phyloP scores from a whole-genome alignment of 371 early-diverging fungal genomes.

The Zancudomyces culisetae region DNA sequence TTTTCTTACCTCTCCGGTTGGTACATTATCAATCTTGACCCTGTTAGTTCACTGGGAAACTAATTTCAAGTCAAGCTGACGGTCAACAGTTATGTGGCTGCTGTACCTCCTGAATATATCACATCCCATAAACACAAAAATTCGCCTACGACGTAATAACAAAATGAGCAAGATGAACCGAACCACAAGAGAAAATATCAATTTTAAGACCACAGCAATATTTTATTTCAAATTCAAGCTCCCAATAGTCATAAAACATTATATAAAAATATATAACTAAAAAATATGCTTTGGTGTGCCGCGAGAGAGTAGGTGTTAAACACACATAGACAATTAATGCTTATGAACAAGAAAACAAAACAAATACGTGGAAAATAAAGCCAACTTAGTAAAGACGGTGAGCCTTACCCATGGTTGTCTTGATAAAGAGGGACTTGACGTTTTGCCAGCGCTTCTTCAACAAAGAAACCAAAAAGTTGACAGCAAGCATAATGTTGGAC shows the following conservation, averaged over 20 bases:
- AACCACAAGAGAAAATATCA: too few species aligned
- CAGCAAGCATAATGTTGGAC: conserved; percentile 92
- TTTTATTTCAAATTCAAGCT: not conserved
- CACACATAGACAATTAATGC: too few species aligned
- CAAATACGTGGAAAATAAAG: not conserved
- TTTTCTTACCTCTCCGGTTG: too few species aligned
- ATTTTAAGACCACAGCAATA: not conserved
- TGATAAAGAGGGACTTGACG: conserved; percentile 96
- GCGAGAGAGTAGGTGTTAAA: not conserved
- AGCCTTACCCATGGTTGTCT: conserved; percentile 95
- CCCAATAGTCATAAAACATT: not conserved
- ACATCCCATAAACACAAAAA: too few species aligned
- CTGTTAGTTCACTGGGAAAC: too few species aligned
- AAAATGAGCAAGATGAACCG: too few species aligned
- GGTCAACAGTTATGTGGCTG: too few species aligned
- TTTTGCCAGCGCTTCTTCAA: conserved; percentile 99
- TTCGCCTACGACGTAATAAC: too few species aligned
- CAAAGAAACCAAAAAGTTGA: conserved; percentile 94
- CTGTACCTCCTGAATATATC: too few species aligned
- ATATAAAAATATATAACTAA: not conserved
- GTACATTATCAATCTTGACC: too few species aligned
- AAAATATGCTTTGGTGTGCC: not conserved
- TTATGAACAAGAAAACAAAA: not conserved
- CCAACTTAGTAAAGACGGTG: conserved; percentile 50
- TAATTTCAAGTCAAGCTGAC: too few species aligned